These are phyloP conservation scores for Fusarium sororula DNA, from an alignment of 2,329 filamentous ascomycete species.

Conservation along the genomic window DNA sequence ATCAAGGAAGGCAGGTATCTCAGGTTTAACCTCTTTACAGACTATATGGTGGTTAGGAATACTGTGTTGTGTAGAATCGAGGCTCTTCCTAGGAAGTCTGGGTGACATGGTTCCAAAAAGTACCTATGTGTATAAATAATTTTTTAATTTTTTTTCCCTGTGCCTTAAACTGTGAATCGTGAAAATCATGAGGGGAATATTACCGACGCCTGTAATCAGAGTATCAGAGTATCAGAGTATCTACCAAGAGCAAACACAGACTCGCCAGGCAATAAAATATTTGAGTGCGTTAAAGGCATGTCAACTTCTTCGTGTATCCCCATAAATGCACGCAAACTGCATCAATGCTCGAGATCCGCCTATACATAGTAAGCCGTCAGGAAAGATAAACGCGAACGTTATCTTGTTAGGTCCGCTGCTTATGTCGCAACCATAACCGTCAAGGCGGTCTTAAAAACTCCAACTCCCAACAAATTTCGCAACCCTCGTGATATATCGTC, in stretches of 20 bases:
- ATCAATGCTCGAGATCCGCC: constrained; percentile 7
- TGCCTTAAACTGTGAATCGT: constrained; percentile 10
- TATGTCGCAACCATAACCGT: constrained; percentile 26
- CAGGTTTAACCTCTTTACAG: no score
- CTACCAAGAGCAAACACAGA: constrained; percentile 16
- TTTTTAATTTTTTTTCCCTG: constrained; percentile 16
- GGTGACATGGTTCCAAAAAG: not conserved
- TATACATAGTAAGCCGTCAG: constrained; percentile 18
- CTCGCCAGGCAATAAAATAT: constrained; percentile 12
- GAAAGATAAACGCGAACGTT: constrained; percentile 25
- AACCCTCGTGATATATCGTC: not conserved
- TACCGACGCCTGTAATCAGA: constrained; percentile 16
- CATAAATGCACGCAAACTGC: constrained; percentile 16
- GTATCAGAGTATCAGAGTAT: constrained; percentile 14
- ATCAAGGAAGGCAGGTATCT: no score
- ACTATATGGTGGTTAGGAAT: not conserved
- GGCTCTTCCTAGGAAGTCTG: not conserved
- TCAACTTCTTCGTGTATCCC: constrained; percentile 24
- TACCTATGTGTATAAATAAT: not conserved
- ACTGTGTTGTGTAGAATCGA: not conserved
- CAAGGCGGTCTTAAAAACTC: constrained; percentile 14
- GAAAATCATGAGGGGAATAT: constrained; percentile 28
- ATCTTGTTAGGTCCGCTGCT: constrained; percentile 15
- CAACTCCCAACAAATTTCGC: not conserved
- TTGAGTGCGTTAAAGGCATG: not conserved